These are phyloP conservation scores for Beta lomatogona DNA, from an alignment of 179 eudicot genomes.

Conservation along the genomic window DNA sequence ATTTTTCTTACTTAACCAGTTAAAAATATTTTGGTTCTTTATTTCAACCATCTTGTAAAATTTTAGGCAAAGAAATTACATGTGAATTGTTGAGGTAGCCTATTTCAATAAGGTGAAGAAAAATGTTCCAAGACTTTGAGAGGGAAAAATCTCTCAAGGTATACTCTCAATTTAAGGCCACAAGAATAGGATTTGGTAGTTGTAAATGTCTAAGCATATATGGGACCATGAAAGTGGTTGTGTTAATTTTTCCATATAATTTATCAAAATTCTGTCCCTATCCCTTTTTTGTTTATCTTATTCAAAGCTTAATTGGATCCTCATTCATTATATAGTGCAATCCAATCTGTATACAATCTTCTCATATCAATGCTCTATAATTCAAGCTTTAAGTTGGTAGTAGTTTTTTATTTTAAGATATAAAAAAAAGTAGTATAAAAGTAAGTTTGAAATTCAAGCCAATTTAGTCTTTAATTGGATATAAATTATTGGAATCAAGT, in stretches of 20 bases:
- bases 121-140: constrained; percentile 15
- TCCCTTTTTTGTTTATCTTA: not conserved
- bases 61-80: constrained; percentile 23
- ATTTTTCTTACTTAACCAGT: constrained; percentile 13
- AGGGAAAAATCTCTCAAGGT: constrained; percentile 20
- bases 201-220: constrained; percentile 33
- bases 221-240: constrained; percentile 31
- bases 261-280: not conserved
- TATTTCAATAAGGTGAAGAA: constrained; percentile 24
- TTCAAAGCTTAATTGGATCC: not conserved
- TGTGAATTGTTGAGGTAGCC: constrained; percentile 37
- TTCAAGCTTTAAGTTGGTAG: not conserved
- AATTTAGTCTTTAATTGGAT: not conserved
- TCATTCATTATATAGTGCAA: constrained; percentile 14
- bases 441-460: not conserved
- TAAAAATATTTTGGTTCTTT: constrained; percentile 22
- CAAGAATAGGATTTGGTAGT: constrained; percentile 26
- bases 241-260: constrained; percentile 20
- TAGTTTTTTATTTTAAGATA: not conserved
- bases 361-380: not conserved
- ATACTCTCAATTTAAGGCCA: constrained; percentile 24
- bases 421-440: not conserved
- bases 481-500: constrained; percentile 7
- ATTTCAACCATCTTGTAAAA: constrained; percentile 25
- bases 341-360: constrained; percentile 18